Conservation (phyloP, 164 flowering plant genomes). For the Akebia trifoliata region DNA sequence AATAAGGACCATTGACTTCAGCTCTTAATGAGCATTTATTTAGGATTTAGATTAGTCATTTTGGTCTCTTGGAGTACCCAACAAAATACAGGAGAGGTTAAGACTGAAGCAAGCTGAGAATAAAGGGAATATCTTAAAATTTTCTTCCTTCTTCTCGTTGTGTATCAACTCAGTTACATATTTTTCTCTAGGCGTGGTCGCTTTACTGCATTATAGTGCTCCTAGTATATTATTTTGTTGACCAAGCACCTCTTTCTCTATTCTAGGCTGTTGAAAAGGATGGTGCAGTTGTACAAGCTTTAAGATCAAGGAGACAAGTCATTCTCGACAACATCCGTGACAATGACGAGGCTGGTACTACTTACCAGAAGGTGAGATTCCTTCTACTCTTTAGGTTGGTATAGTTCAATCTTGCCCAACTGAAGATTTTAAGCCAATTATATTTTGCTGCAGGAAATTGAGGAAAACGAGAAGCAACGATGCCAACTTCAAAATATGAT, state of each 20-base stretch:
- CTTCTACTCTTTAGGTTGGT: neutral
- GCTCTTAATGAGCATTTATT: neutral
- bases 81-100: neutral
- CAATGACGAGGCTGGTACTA: conserved; percentile 77
- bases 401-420: neutral
- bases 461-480: conserved; percentile 69
- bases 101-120: too few relatives aligned
- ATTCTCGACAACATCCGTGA: conserved; percentile 91
- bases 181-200: neutral
- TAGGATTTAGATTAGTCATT: neutral
- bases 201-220: neutral
- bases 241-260: conserved; percentile 1
- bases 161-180: neutral
- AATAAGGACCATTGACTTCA: too few relatives aligned
- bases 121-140: too few relatives aligned
- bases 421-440: neutral
- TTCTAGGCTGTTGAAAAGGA: conserved; percentile 59
- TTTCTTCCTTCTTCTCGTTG: neutral
- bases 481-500: conserved; percentile 76
- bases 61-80: neutral
- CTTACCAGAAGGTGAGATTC: conserved; percentile 53
- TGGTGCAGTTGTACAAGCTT: conserved; percentile 55
- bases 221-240: neutral
- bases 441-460: conserved; percentile 60
- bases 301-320: conserved; percentile 69